These are phyloP conservation scores for Edaphochlamys debaryana DNA, from an alignment of 139 green algal genomes.

Conservation along the genomic window DNA sequence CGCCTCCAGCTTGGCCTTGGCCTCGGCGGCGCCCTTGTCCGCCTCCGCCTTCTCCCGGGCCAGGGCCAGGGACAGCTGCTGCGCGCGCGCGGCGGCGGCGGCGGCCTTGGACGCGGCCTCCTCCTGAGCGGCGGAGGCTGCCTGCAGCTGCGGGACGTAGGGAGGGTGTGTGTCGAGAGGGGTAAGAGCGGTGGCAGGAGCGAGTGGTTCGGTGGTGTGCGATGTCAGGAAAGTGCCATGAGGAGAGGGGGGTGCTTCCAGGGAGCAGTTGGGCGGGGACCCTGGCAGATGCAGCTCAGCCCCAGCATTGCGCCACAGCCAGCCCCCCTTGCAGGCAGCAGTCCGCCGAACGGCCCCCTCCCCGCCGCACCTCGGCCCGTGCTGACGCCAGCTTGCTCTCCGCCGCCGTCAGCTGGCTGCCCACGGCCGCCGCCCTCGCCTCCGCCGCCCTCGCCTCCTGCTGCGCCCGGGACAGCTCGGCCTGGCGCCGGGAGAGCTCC, in stretches of 20 bases:
- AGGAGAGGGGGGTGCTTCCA: no score
- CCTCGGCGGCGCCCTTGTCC: constrained; percentile 1
- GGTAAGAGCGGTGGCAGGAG: no score
- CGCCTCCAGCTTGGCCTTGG: neutral
- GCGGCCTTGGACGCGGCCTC: neutral
- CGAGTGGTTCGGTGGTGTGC: no score
- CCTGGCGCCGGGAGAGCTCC: neutral
- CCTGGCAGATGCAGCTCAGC: no score
- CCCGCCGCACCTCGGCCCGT: no score
- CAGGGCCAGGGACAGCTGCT: neutral
- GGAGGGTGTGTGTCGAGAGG: no score
- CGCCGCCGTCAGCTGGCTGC: neutral
- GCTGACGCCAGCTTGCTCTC: constrained; percentile 25
- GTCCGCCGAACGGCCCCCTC: no score
- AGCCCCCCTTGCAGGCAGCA: no score
- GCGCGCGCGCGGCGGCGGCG: neutral
- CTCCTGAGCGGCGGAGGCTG: neutral
- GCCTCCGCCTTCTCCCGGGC: constrained; percentile 34
- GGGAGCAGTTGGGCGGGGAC: no score
- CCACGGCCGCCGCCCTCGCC: neutral
- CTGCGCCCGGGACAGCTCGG: constrained; percentile 1
- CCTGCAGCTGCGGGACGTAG: constrained; percentile 21
- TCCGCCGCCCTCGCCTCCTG: constrained; percentile 1
- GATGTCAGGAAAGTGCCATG: no score
- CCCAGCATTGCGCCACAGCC: no score